Conservation (phyloP, 2,329 filamentous ascomycete genomes). For the Trichocomaceae sp. region DNA sequence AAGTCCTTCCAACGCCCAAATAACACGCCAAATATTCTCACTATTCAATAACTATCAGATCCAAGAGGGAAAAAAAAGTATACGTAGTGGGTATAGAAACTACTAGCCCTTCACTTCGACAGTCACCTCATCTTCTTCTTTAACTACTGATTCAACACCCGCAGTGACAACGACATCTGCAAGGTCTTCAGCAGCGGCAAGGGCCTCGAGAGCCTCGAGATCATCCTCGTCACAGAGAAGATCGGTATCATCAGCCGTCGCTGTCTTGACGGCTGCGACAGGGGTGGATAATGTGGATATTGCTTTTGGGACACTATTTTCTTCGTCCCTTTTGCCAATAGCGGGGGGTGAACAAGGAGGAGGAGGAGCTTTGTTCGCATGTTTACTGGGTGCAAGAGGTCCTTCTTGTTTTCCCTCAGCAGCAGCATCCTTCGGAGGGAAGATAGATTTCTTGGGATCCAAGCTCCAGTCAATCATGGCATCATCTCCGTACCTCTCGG, state of each 20-base stretch:
- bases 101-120: neutral
- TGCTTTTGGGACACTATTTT: conserved; percentile 9
- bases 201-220: conserved; percentile 36
- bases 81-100: neutral
- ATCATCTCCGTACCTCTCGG: conserved; percentile 67
- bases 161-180: neutral
- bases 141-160: neutral
- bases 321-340: conserved; percentile 1
- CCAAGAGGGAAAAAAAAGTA: neutral
- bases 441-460: conserved; percentile 26
- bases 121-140: conserved; percentile 1
- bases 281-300: neutral
- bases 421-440: neutral
- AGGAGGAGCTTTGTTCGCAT: conserved; percentile 7
- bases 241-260: conserved; percentile 18
- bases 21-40: neutral
- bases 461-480: conserved; percentile 80
- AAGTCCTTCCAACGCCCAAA: neutral
- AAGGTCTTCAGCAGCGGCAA: conserved; percentile 26
- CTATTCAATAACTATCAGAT: neutral
- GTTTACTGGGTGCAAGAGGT: conserved; percentile 11
- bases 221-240: conserved; percentile 36
- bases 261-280: conserved; percentile 7
- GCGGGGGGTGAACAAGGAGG: neutral
- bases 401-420: conserved; percentile 6